These are phyloP conservation scores for Quercus dentata DNA, from an alignment of 306 rosid genomes.

Conservation along the genomic window DNA sequence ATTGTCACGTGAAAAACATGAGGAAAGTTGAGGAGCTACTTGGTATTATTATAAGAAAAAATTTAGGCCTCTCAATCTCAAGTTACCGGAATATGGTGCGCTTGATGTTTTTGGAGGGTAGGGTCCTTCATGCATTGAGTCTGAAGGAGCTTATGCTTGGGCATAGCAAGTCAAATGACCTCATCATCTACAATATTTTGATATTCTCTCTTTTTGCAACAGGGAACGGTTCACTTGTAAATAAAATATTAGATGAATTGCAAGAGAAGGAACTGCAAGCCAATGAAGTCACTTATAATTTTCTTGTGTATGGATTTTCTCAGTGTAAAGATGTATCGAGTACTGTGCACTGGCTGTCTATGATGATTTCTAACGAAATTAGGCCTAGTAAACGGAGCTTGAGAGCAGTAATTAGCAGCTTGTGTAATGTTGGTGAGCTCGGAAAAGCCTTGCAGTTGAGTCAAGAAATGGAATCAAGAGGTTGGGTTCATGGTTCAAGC, in stretches of 20 bases:
- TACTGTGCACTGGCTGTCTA: conserved; percentile 45
- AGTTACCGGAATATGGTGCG: conserved; percentile 53
- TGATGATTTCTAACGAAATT: conserved; percentile 61
- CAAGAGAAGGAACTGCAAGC: conserved; percentile 48
- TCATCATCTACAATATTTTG: conserved; percentile 62
- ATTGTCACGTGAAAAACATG: conserved; percentile 43
- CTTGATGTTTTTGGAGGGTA: conserved; percentile 51
- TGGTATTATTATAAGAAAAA: conserved; percentile 49
- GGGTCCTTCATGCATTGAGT: conserved; percentile 37
- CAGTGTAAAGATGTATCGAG: conserved; percentile 49
- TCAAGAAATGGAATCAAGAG: conserved; percentile 63
- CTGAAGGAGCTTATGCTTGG: conserved; percentile 62
- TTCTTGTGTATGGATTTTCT: conserved; percentile 68
- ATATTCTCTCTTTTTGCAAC: conserved; percentile 56
- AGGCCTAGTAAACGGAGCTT: conserved; percentile 65
- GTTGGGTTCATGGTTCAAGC: conserved; percentile 65
- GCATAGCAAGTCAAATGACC: conserved; percentile 34
- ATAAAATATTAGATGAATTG: conserved; percentile 48
- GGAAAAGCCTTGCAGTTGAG: conserved; percentile 62
- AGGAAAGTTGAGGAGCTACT: conserved; percentile 61
- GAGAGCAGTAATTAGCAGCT: conserved; percentile 49
- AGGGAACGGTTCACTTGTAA: conserved; percentile 43
- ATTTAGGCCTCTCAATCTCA: conserved; percentile 41
- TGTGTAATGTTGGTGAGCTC: conserved; percentile 57
- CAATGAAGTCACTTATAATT: conserved; percentile 61